Evolutionary conservation across 805 yeast genomes (phyloP).

Genomic region (Metschnikowia cubensis): DNA sequence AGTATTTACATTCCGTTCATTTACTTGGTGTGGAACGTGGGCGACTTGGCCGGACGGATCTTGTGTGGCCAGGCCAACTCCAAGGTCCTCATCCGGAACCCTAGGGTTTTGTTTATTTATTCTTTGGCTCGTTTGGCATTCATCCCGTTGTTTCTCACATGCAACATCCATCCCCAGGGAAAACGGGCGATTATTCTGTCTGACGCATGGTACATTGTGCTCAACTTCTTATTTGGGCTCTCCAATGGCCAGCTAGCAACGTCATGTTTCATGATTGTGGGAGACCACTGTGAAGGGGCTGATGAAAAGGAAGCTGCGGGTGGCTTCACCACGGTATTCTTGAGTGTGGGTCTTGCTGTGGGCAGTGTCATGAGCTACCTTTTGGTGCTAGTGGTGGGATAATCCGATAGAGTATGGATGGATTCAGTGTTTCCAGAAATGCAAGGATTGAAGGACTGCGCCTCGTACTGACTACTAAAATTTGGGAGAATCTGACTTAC

Average conservation of each 20-base stretch:
- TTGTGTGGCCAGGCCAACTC: constrained; percentile 47
- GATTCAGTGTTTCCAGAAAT: not conserved
- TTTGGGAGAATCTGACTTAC: too few relatives aligned
- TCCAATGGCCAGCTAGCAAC: constrained; percentile 86
- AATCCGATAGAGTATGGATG: not conserved
- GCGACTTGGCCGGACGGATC: constrained; percentile 79
- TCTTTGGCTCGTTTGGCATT: constrained; percentile 54
- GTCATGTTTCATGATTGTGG: constrained; percentile 74
- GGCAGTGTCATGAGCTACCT: constrained; percentile 78
- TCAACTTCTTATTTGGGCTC: constrained; percentile 78
- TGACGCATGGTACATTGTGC: constrained; percentile 61
- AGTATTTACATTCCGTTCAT: constrained; percentile 65
- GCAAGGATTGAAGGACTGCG: not conserved
- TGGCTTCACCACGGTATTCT: constrained; percentile 79
- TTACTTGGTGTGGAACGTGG: constrained; percentile 82
- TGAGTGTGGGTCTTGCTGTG: constrained; percentile 70
- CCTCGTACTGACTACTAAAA: too few relatives aligned
- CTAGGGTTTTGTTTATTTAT: constrained; percentile 46
- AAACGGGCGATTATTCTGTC: constrained; percentile 42
- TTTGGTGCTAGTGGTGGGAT: constrained; percentile 42
- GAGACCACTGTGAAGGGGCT: constrained; percentile 53
- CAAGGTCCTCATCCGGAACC: constrained; percentile 34
- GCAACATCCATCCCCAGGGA: constrained; percentile 48
- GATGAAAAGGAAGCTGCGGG: constrained; percentile 88
- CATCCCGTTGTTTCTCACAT: constrained; percentile 68